These are phyloP conservation scores for Kodamaea neixiangensis DNA, from an alignment of 805 yeast genomes.

Conservation along the genomic window DNA sequence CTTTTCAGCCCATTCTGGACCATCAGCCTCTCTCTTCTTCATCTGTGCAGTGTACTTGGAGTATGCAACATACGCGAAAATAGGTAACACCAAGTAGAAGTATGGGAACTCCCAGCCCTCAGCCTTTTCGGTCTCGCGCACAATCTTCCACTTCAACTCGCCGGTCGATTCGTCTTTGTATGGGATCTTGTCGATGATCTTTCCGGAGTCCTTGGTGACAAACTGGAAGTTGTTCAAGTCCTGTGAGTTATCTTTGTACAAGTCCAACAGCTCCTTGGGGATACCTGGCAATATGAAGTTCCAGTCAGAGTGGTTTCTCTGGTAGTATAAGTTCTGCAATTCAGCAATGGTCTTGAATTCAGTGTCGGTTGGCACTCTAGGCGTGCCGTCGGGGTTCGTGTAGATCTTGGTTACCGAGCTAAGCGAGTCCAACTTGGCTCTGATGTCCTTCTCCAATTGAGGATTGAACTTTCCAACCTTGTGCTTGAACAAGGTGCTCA, in stretches of 20 bases:
- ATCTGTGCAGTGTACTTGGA: conserved; percentile 47
- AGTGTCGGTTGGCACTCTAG: conserved; percentile 65
- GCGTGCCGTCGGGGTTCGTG: conserved; percentile 74
- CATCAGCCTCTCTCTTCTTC: conserved; percentile 41
- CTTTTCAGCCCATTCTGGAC: conserved; percentile 79
- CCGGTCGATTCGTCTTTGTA: conserved; percentile 79
- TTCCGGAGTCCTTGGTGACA: conserved; percentile 50
- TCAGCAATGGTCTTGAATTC: conserved; percentile 75
- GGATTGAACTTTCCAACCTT: conserved; percentile 45
- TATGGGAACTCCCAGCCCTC: conserved; percentile 86
- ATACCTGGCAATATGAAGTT: conserved; percentile 48
- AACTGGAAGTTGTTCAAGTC: conserved; percentile 59
- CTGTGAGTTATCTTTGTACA: conserved; percentile 60
- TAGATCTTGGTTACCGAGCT: conserved; percentile 68
- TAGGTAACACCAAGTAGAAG: conserved; percentile 73
- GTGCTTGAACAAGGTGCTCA: conserved; percentile 38
- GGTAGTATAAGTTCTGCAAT: conserved; percentile 59
- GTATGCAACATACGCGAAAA: conserved; percentile 57
- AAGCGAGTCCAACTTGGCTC: conserved; percentile 59
- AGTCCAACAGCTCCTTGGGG: conserved; percentile 53
- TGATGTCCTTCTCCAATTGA: conserved; percentile 60
- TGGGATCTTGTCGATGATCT: conserved; percentile 81
- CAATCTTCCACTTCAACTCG: conserved; percentile 73
- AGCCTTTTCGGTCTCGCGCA: conserved; percentile 67
- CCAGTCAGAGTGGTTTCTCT: conserved; percentile 56